Conservation (phyloP, 1,284 basidiomycete genomes). For the Malassezia obtusa region DNA sequence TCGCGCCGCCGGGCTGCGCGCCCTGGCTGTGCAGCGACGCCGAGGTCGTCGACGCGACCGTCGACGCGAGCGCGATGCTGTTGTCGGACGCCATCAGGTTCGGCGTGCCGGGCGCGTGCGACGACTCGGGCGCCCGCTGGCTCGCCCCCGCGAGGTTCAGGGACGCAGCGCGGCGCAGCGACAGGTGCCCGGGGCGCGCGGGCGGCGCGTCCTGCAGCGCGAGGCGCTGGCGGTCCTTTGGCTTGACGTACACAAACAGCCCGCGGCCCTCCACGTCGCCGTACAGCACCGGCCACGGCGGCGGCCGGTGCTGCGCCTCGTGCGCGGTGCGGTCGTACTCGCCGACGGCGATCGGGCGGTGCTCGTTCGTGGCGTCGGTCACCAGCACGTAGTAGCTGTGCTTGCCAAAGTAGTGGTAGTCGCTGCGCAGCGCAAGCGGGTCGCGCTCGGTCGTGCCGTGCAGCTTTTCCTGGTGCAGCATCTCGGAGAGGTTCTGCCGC, state of each 20-base stretch:
- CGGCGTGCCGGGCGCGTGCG: conserved; percentile 17
- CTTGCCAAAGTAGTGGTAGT: conserved; percentile 78
- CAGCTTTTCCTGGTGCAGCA: conserved; percentile 76
- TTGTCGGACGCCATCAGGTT: conserved; percentile 54
- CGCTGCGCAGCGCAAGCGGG: conserved; percentile 70
- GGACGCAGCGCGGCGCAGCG: conserved; percentile 63
- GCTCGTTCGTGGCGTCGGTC: conserved; percentile 74
- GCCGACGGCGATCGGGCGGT: conserved; percentile 54
- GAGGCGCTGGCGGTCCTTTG: conserved; percentile 17
- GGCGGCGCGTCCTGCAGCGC: conserved; percentile 10
- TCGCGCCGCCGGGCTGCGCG: conserved; percentile 9
- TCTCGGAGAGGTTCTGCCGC: conserved; percentile 50
- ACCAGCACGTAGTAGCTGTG: conserved; percentile 72
- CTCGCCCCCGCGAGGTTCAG: conserved; percentile 52
- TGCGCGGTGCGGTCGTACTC: conserved; percentile 51
- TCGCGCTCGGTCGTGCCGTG: conserved; percentile 85
- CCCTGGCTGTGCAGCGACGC: conserved; percentile 19
- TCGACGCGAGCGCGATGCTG: conserved; percentile 81
- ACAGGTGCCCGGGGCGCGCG: conserved; percentile 18
- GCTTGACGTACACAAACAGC: conserved; percentile 44
- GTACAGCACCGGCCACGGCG: conserved; percentile 54
- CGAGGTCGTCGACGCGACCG: conserved; percentile 75
- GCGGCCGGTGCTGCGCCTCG: conserved; percentile 16
- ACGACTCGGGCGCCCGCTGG: conserved; percentile 6
- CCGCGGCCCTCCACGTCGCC: conserved; percentile 49